Conservation (phyloP, 2,329 filamentous ascomycete genomes). For the Aspergillus neotritici region DNA sequence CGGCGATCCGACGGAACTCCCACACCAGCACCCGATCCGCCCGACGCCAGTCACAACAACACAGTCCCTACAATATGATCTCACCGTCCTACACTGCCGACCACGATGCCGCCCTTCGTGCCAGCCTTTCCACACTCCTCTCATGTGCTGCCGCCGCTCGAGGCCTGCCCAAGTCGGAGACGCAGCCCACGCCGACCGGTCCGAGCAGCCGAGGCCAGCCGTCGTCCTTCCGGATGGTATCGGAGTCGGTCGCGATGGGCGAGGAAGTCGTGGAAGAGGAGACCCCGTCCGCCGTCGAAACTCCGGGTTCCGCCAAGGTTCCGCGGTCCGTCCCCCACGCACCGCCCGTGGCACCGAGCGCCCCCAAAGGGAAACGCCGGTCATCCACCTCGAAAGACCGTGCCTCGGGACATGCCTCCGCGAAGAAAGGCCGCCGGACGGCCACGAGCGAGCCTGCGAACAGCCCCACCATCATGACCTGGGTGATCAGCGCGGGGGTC, state of each 20-base stretch:
- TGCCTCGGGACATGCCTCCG: slow-evolving; percentile 21
- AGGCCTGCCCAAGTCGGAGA: slow-evolving; percentile 61
- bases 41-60: slow-evolving; percentile 39
- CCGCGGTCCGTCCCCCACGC: slow-evolving; percentile 17
- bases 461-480: slow-evolving; percentile 58
- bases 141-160: slow-evolving; percentile 92
- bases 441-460: slow-evolving; percentile 34
- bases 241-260: slow-evolving; percentile 54
- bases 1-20: slow-evolving; percentile 36
- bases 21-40: slow-evolving; percentile 28
- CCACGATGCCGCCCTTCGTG: slow-evolving; percentile 86
- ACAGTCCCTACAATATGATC: slow-evolving; percentile 61
- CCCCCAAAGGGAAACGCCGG: slow-evolving; percentile 26
- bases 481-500: slow-evolving; percentile 61
- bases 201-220: slow-evolving; percentile 38
- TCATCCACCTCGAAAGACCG: slow-evolving; percentile 38
- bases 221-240: slow-evolving; percentile 52
- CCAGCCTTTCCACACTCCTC: slow-evolving; percentile 87
- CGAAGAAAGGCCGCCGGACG: slow-evolving; percentile 32
- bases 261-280: slow-evolving; percentile 30
- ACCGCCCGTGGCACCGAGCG: slow-evolving; percentile 14
- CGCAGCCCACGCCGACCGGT: slow-evolving; percentile 21
- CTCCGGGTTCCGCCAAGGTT: slow-evolving; percentile 15
- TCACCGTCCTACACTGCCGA: slow-evolving; percentile 74
- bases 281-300: slow-evolving; percentile 14